phyloP scores from a whole-genome alignment of 2,329 filamentous ascomycete genomes.

The Pseudogymnoascus sp. region DNA sequence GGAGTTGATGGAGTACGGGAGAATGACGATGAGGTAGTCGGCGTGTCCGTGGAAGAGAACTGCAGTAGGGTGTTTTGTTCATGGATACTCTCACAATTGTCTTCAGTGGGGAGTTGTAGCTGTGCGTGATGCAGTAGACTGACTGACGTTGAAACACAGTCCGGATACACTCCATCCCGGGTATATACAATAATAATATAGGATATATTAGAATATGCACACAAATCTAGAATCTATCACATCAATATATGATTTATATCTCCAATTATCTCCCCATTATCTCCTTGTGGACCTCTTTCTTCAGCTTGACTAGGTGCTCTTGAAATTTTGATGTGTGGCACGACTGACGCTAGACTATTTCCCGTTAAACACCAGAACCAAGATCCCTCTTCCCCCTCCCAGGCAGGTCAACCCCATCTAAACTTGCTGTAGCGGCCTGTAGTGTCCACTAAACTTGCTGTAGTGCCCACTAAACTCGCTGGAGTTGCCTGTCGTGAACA shows the following conservation, averaged over 20 bases:
- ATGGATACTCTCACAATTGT: background rate
- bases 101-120: background rate
- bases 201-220: background rate
- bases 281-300: background rate
- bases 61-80: background rate
- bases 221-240: background rate
- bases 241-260: background rate
- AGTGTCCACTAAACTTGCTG: background rate
- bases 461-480: background rate
- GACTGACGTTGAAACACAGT: background rate
- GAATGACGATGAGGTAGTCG: background rate
- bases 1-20: background rate
- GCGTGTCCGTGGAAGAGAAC: background rate
- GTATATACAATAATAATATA: background rate
- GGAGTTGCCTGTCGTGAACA: background rate
- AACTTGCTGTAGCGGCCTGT: background rate
- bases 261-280: background rate
- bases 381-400: background rate
- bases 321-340: slow-evolving; percentile 4
- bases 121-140: background rate
- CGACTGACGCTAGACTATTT: background rate
- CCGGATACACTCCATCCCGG: background rate
- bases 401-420: background rate
- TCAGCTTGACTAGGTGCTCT: background rate
- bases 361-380: slow-evolving; percentile 3